Evolutionary conservation across 2,329 filamentous ascomycete genomes (phyloP), one percentile per base, ranked within the genome.

Genomic region (Epichloe scottii): DNA sequence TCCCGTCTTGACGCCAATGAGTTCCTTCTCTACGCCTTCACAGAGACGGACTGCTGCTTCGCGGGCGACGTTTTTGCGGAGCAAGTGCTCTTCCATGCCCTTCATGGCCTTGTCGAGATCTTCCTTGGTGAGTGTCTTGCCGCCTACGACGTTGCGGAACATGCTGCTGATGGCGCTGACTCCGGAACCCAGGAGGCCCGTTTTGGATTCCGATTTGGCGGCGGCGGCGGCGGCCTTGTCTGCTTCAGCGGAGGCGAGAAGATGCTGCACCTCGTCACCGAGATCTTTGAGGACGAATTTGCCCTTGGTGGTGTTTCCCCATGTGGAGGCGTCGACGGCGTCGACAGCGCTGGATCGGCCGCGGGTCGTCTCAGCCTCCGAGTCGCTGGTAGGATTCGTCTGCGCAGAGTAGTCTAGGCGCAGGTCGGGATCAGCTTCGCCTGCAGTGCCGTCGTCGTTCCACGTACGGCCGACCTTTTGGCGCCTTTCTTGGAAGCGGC

Each of bases 11-110:
- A 90, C 84, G 30, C 93, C 90, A 17, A 96, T 70, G 26, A 98
- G 75, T 63, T 96, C 90, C 60, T 85, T 84, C 66, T 96, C 87
- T 6, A 98, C 91, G 48, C 89, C 89, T 55, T 94, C 84, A 65
- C 91, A 96, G 41, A 98, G 73, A 49, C 93, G 85, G 34, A 95
- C 78, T 2, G 91, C 93, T 15, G 93, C 93, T 72, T 97, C 93
- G 49, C 88, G 85, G 0, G 93, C 93, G 30, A 98, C 90, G 61
- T 98, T 98, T 74, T 98, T 98, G 70, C 85, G 84, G 53, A 98
- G 71, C 6, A 98, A 74, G 66, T 97, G 91, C 52, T 95, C 89
- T 64, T 96, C 89, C 89, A 98, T 96, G 34, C 85, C 87, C 68
- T 91, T 93, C 71, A 98, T 83, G 2, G 93, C 87, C 66, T 94